Evolutionary conservation across 2,329 filamentous ascomycete genomes (phyloP), one percentile per base, ranked within the genome.

Genomic region (Arthrobotrys sinensis): DNA sequence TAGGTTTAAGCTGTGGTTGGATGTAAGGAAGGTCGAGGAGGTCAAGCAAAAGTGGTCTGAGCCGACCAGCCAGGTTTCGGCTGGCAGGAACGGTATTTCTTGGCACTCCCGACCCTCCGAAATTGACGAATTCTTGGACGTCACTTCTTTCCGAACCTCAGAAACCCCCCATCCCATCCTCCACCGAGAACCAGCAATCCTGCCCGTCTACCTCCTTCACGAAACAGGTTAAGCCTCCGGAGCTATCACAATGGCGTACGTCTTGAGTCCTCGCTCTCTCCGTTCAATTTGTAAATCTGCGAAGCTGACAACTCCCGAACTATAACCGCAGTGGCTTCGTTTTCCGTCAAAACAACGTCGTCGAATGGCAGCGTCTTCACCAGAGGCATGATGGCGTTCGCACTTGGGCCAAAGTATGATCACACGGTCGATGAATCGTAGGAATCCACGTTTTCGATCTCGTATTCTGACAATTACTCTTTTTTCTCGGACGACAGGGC

Each of bases 331-430:
- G 52, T 80, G 87, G 87, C 80, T 86, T 86, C 81, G 83, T 91
- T 83, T 87, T 88, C 87, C 90, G 90, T 84, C 86, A 89, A 85
- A 92, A 92, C 87, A 87, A 88, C 82, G 90, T 92, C 80, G 89
- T 90, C 66, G 85, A 88, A 82, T 92, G 90, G 86, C 90, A 92
- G 86, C 87, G 88, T 81, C 86, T 91, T 60, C 90, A 90, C 86
- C 90, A 91, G 85, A 87, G 86, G 80, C 86, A 91, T 84, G 90
- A 91, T 83, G 90, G 90, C 82, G 85, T 90, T 83, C 87, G 90
- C 84, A 87, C 89, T 84, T 92, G 90, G 90, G 86, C 88, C 84
- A 91, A 91, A 89, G 90, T 91, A 64, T 38, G 81, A 73, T 32
- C 28, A 40, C 2, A 12, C 46, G 16, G 36, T 16, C 46, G 46